Percentiles rank a stretch among this genome's conserved stretches.
Conservation (phyloP, 768 basidiomycete species). For the Suillus bovinus region DNA sequence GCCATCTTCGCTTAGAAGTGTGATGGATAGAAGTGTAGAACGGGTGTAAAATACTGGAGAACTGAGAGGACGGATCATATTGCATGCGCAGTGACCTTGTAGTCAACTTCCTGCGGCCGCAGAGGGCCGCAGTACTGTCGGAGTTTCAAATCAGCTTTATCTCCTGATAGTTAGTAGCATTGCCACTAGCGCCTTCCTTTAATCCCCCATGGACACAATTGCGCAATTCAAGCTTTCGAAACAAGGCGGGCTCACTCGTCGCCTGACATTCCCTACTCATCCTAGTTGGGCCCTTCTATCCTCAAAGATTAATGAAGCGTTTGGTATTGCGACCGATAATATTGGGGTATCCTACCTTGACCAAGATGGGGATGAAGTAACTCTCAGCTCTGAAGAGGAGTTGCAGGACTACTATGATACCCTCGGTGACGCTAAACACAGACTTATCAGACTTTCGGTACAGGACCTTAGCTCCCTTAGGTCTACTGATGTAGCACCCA, state of each 20-base stretch:
- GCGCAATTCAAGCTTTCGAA: conserved; percentile 68
- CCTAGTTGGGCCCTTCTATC: conserved; percentile 64
- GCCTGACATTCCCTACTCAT: conserved; percentile 47
- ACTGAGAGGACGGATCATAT: not conserved
- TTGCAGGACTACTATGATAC: conserved; percentile 68
- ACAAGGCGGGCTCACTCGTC: conserved; percentile 58
- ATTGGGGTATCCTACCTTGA: conserved; percentile 75
- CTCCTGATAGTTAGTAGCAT: conserved; percentile 14
- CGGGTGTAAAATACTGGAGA: conserved; percentile 3
- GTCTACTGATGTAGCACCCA: conserved; percentile 32
- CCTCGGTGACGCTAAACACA: conserved; percentile 17
- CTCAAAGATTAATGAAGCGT: conserved; percentile 53
- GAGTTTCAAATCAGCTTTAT: conserved; percentile 41
- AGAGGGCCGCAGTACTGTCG: conserved; percentile 35
- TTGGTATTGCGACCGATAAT: conserved; percentile 53
- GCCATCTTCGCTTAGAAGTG: conserved; percentile 64
- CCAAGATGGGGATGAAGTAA: conserved; percentile 72
- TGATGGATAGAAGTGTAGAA: conserved; percentile 3
- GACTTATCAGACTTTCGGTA: conserved; percentile 59
- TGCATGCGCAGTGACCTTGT: not conserved
- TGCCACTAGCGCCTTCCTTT: not conserved
- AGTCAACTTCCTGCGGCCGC: not conserved
- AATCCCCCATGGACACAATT: conserved; percentile 35
- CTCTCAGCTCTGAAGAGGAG: conserved; percentile 74
- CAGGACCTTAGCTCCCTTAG: conserved; percentile 51